phyloP scores from a whole-genome alignment of 176 grass and related monocot species.

The Carex cristatella region DNA sequence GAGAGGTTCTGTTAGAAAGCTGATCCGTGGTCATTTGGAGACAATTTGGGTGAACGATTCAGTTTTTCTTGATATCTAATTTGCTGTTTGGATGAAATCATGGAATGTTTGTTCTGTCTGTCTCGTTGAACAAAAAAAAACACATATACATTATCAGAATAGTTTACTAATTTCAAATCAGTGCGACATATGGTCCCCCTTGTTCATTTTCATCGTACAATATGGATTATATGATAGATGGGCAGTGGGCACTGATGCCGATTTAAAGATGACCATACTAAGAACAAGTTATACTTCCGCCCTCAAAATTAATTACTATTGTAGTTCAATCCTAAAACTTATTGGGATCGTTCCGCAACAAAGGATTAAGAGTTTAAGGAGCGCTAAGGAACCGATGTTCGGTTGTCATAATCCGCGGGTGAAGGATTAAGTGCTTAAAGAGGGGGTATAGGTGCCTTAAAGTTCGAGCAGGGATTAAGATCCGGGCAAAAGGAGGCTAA shows the following conservation, averaged over 20 bases:
- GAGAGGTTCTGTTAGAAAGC: neutral
- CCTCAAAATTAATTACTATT: neutral
- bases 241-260: neutral
- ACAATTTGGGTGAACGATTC: neutral
- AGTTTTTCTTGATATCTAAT: neutral
- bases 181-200: neutral
- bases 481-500: too few relatives aligned
- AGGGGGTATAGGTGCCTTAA: too few relatives aligned
- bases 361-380: too few relatives aligned
- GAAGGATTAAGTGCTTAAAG: too few relatives aligned
- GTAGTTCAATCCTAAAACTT: neutral
- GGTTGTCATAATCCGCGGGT: too few relatives aligned
- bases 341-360: too few relatives aligned
- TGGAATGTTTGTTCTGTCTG: constrained; percentile 30
- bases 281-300: neutral
- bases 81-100: constrained; percentile 2
- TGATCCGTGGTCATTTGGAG: neutral
- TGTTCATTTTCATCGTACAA: neutral
- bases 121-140: neutral
- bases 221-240: neutral
- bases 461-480: too few relatives aligned
- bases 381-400: too few relatives aligned
- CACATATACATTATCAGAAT: neutral
- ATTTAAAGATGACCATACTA: neutral
- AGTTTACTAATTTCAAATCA: neutral